phyloP scores from a whole-genome alignment of 2,329 filamentous ascomycete genomes.

The Penicillium corylophilum region DNA sequence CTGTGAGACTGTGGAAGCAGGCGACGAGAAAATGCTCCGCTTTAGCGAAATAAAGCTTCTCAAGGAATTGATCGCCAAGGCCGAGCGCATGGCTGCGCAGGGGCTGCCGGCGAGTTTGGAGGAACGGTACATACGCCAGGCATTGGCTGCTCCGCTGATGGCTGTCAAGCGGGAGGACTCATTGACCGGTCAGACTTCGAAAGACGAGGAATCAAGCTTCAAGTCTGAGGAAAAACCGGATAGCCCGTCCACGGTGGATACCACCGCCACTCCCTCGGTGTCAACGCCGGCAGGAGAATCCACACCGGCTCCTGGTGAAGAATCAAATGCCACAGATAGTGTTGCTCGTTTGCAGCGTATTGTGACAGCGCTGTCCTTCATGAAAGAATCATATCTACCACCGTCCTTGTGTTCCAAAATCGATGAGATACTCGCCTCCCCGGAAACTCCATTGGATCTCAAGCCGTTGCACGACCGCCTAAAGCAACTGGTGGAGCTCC shows the following conservation, averaged over 20 bases:
- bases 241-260: slow-evolving; percentile 33
- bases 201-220: slow-evolving; percentile 27
- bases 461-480: slow-evolving; percentile 69
- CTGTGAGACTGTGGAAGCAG: slow-evolving; percentile 80
- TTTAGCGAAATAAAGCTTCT: slow-evolving; percentile 71
- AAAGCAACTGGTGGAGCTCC: slow-evolving; percentile 62
- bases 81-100: slow-evolving; percentile 62
- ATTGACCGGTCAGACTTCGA: slow-evolving; percentile 23
- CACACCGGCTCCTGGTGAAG: slow-evolving; percentile 35
- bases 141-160: slow-evolving; percentile 73
- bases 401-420: slow-evolving; percentile 38
- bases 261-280: slow-evolving; percentile 35
- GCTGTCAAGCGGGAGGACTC: slow-evolving; percentile 61
- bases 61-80: slow-evolving; percentile 66
- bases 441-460: slow-evolving; percentile 62
- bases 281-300: slow-evolving; percentile 41
- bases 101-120: slow-evolving; percentile 79
- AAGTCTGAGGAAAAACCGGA: slow-evolving; percentile 29
- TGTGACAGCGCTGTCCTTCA: slow-evolving; percentile 51
- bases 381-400: slow-evolving; percentile 51
- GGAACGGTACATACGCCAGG: slow-evolving; percentile 74
- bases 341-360: slow-evolving; percentile 48
- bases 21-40: slow-evolving; percentile 81
- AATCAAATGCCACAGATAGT: slow-evolving; percentile 31
- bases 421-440: slow-evolving; percentile 38